Evolutionary conservation across 148 eudicot species (phyloP).

Genomic region (Agrostemma githago): DNA sequence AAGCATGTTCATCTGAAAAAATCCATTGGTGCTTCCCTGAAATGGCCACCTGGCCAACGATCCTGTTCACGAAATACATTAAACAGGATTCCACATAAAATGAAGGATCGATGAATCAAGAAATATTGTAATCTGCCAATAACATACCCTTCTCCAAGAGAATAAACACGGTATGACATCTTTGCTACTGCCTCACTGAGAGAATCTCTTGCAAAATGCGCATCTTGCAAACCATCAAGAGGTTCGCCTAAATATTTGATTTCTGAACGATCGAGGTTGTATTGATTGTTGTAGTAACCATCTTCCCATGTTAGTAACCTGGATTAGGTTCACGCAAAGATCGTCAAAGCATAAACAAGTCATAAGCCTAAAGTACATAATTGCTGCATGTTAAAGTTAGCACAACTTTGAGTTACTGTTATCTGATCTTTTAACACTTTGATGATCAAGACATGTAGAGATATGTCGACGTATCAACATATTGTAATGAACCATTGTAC

Average conservation of each 20-base stretch:
- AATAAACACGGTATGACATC: slow-evolving; percentile 77
- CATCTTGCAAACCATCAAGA: slow-evolving; percentile 37
- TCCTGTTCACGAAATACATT: slow-evolving; percentile 38
- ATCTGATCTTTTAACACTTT: neutral
- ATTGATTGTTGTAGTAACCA: slow-evolving; percentile 58
- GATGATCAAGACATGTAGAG: neutral
- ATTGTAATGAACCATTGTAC: too few species aligned
- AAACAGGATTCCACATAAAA: neutral
- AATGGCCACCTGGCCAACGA: slow-evolving; percentile 77
- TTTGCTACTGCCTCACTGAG: slow-evolving; percentile 74
- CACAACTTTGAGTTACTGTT: slow-evolving; percentile 3
- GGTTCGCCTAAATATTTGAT: slow-evolving; percentile 30
- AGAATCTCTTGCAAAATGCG: slow-evolving; percentile 49
- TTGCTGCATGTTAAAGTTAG: neutral
- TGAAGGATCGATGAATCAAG: neutral
- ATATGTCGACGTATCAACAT: too few species aligned
- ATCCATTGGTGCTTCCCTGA: slow-evolving; percentile 85
- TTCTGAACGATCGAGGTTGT: slow-evolving; percentile 31
- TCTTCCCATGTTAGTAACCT: slow-evolving; percentile 89
- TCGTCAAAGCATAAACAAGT: slow-evolving; percentile 14
- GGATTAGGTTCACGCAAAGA: slow-evolving; percentile 16
- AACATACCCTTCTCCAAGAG: slow-evolving; percentile 91
- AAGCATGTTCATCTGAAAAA: slow-evolving; percentile 37
- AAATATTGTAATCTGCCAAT: neutral
- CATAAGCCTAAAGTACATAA: neutral